Conservation (phyloP, 768 basidiomycete species). For the Boletus sp. region DNA sequence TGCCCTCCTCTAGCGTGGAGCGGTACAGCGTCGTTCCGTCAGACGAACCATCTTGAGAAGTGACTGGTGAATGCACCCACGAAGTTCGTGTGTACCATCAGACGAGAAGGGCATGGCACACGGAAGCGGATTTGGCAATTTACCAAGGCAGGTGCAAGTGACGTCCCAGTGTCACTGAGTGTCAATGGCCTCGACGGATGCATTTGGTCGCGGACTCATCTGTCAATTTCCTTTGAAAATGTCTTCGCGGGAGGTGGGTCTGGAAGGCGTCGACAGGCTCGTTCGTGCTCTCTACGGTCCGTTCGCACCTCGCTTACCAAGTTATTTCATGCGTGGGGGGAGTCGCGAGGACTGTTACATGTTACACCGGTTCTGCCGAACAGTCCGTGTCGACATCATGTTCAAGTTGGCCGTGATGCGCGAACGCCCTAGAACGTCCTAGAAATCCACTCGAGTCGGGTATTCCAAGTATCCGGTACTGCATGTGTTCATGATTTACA, state of each 20-base stretch:
- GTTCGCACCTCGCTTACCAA: background rate
- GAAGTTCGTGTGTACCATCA: conserved; percentile 8
- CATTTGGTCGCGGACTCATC: background rate
- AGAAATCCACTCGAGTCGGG: background rate
- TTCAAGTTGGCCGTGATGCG: background rate
- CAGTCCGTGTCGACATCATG: background rate
- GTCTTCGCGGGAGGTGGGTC: conserved; percentile 18
- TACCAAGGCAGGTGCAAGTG: background rate
- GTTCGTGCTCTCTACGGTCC: background rate
- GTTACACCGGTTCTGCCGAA: background rate
- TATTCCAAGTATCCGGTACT: background rate
- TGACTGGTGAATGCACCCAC: conserved; percentile 1
- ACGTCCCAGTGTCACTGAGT: background rate
- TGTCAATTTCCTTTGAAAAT: background rate
- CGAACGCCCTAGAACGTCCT: background rate
- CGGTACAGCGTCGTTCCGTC: background rate
- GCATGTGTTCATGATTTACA: background rate
- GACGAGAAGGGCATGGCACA: conserved; percentile 6
- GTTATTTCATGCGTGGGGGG: background rate
- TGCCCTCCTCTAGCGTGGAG: background rate
- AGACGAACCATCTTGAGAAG: background rate
- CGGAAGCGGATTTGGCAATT: background rate
- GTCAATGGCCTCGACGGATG: background rate
- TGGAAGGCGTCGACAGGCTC: background rate
- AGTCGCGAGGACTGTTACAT: background rate